A percentile compares a stretch with the other conserved stretches of the same genome.
phyloP scores from a whole-genome alignment of 805 yeast species.

The Priceomyces carsonii region DNA sequence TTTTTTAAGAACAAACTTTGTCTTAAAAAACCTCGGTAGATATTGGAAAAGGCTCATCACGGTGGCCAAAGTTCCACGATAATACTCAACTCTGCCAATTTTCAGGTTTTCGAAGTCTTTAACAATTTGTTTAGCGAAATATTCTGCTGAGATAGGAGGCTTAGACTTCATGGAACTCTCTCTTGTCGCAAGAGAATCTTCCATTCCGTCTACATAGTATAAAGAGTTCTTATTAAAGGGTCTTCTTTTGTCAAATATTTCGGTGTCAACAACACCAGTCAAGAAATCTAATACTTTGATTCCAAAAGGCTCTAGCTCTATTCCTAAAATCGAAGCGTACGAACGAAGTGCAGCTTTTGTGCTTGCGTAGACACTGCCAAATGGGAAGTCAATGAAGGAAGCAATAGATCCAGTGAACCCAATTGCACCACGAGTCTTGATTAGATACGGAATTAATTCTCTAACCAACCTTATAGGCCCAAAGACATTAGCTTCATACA shows the following conservation, averaged over 20 bases:
- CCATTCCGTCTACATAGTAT: constrained; percentile 2
- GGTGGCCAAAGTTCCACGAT: constrained; percentile 53
- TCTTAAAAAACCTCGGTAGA: constrained; percentile 50
- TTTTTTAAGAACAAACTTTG: constrained; percentile 37
- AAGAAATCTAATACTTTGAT: constrained; percentile 18
- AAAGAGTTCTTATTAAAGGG: constrained; percentile 1
- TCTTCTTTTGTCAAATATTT: constrained; percentile 6
- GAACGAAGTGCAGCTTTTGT: constrained; percentile 27
- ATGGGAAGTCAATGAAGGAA: constrained; percentile 31
- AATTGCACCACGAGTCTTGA: constrained; percentile 34
- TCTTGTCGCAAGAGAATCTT: constrained; percentile 5
- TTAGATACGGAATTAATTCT: constrained; percentile 28
- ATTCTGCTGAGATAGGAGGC: constrained; percentile 3
- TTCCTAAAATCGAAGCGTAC: constrained; percentile 16
- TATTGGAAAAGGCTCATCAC: constrained; percentile 32
- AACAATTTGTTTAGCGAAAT: constrained; percentile 9
- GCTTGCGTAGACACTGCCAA: constrained; percentile 32
- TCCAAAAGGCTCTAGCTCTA: constrained; percentile 19
- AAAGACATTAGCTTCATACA: constrained; percentile 37
- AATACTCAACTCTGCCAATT: constrained; percentile 46
- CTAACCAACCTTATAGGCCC: constrained; percentile 39
- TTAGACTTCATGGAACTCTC: neutral
- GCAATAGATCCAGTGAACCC: constrained; percentile 40
- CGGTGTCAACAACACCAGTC: constrained; percentile 20
- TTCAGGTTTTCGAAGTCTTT: constrained; percentile 5